These are phyloP conservation scores for Dillenia suffruticosa DNA, from an alignment of 164 flowering plant genomes.

Conservation along the genomic window DNA sequence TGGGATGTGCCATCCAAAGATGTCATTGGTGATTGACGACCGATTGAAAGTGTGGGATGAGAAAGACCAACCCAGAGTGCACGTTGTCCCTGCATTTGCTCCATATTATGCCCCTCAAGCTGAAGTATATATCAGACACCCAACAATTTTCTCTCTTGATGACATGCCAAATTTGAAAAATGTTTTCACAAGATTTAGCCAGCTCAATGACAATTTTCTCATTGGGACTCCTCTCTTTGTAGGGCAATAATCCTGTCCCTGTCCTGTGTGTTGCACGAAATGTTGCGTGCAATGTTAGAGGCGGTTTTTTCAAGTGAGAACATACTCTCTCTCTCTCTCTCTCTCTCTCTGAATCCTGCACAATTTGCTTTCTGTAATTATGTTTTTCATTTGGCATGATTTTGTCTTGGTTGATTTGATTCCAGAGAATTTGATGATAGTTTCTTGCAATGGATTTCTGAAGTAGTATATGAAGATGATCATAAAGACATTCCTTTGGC, in stretches of 20 bases:
- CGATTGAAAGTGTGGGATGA: slow-evolving; percentile 99
- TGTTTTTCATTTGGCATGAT: neutral
- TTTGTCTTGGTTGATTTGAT: slow-evolving; percentile 12
- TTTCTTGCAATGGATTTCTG: slow-evolving; percentile 64
- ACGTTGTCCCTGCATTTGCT: slow-evolving; percentile 98
- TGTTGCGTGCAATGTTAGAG: slow-evolving; percentile 98
- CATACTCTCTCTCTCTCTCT: too few relatives aligned
- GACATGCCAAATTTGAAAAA: neutral
- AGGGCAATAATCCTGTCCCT: slow-evolving; percentile 82
- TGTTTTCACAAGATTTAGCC: neutral
- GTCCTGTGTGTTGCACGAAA: slow-evolving; percentile 95
- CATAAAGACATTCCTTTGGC: slow-evolving; percentile 50
- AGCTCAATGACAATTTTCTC: neutral
- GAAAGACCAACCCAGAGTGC: slow-evolving; percentile 94
- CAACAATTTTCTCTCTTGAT: neutral
- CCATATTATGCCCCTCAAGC: slow-evolving; percentile 99
- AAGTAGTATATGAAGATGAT: slow-evolving; percentile 76
- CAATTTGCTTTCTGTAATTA: slow-evolving; percentile 1
- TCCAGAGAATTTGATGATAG: slow-evolving; percentile 94
- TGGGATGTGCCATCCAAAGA: slow-evolving; percentile 93
- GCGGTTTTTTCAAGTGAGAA: slow-evolving; percentile 95
- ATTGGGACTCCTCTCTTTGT: slow-evolving; percentile 17
- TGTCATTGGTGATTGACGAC: slow-evolving; percentile 98
- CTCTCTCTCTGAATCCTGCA: neutral
- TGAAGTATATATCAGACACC: slow-evolving; percentile 45